A percentile compares a stretch with the other conserved stretches of the same genome.
Conservation (phyloP, 202 grass and related monocot genomes). For the Schoenoplectus tabernaemontani region DNA sequence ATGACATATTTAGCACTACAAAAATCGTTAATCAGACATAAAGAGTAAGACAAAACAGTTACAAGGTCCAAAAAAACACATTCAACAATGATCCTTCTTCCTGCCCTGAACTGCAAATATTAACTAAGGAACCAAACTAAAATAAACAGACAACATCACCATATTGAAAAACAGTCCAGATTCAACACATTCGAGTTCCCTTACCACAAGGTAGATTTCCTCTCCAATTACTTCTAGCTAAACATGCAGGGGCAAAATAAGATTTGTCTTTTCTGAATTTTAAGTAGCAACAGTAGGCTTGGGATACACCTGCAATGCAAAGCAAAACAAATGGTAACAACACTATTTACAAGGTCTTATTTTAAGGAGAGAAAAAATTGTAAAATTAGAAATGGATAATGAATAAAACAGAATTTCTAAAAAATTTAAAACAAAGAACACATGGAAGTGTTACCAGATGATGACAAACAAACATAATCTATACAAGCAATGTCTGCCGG, state of each 20-base stretch:
- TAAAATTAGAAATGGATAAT: not conserved
- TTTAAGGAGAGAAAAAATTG: not conserved
- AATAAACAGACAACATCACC: not conserved
- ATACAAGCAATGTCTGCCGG: not conserved
- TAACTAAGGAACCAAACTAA: not conserved
- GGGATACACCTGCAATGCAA: not conserved
- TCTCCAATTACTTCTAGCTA: not conserved
- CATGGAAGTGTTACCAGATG: not conserved
- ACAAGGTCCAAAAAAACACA: not conserved
- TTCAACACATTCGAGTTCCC: not conserved
- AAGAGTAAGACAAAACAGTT: not conserved
- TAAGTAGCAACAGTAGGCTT: not conserved
- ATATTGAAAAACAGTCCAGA: not conserved
- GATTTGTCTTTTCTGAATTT: not conserved
- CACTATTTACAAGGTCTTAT: not conserved
- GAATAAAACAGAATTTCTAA: not conserved
- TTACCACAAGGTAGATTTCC: constrained; percentile 1
- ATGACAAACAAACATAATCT: not conserved
- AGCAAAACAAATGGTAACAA: not conserved
- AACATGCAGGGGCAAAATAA: not conserved
- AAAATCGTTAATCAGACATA: constrained; percentile 3
- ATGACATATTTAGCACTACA: not conserved
- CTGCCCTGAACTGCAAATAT: not conserved
- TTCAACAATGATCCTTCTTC: not conserved
- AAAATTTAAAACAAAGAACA: not conserved